Base-by-base conservation (phyloP, 1,284 basidiomycete species). In the Ceratobasidium sp. region DNA sequence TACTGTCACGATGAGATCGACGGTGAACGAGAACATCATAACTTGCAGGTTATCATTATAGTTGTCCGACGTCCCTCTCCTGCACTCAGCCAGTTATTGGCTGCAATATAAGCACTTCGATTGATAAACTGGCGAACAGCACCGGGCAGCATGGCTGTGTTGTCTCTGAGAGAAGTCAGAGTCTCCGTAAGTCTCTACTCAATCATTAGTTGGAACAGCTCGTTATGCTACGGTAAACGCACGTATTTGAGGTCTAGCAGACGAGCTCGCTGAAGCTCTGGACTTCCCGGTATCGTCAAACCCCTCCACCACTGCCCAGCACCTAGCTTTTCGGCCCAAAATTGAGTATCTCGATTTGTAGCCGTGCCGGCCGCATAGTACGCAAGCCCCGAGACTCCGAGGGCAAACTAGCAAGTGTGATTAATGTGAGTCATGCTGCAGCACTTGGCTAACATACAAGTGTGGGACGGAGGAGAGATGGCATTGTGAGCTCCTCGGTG, bases 41-140 rank as follows among this genome's bases (percentile, higher is more conserved):
- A 50, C 57, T 46, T 23, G 60, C 69, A 45, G 55, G 86, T 88
- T 18, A 93, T 88, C 61, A 85, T 87, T 85, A 88, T 92, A 74
- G 87, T 89, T 46, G 89, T 79, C 21, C 90, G 83, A 77, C 87
- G 87, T 32, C 90, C 91, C 75, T 93, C 92, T 0, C 87, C 83
- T 0, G 87, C 84, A 76, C 89, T 86, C 21, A 88, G 82, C 71
- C 87, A 89, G 0, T 85, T 84, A 74, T 91, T 86, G 55, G 88
- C 86, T 5, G 84, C 78, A 28, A 85, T 80, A 39, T 71, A 71
- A 18, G 69, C 55, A 16, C 43, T 34, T 21, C 69, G 43, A 30
- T 71, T 71, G 8, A 71, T 21, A 36, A 71, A 71, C 28, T 60
- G 57, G 6, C 69, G 69, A 39, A 60, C 45, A 41, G 69, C 32